Evolutionary conservation across 1,284 basidiomycete genomes (phyloP).

Genomic region (Jaminaea rosea): DNA sequence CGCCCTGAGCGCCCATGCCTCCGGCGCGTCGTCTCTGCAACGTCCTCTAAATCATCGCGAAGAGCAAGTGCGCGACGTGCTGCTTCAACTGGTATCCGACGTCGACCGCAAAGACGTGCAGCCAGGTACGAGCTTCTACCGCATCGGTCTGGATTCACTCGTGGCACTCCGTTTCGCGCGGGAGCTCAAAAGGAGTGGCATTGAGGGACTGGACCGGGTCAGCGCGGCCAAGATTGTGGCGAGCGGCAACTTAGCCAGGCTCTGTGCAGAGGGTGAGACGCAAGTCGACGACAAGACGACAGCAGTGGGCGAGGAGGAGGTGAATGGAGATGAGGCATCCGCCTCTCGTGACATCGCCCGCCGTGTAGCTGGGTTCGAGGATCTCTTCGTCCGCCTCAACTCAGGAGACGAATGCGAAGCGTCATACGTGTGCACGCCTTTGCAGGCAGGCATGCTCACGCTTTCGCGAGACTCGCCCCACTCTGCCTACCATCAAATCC

Average conservation of each 20-base stretch:
- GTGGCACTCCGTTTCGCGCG: conserved; percentile 31
- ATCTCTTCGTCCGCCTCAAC: no score
- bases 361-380: no score
- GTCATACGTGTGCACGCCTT: conserved; percentile 31
- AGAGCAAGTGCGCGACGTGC: neutral
- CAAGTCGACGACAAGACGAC: neutral
- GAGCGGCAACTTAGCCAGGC: neutral
- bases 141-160: conserved; percentile 40
- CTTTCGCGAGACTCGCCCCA: conserved; percentile 17
- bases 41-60: neutral
- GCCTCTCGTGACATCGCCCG: no score
- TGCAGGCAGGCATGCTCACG: conserved; percentile 44
- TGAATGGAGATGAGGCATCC: no score
- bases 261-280: neutral
- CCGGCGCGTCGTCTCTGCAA: neutral
- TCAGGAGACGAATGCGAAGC: neutral
- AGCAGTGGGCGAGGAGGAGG: neutral
- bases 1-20: neutral
- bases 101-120: neutral
- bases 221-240: conserved; percentile 1
- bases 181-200: conserved; percentile 12
- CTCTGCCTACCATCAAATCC: conserved; percentile 5
- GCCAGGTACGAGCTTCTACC: conserved; percentile 17
- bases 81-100: neutral
- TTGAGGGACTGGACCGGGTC: conserved; percentile 1